Base-by-base conservation (phyloP, 208 protist genomes). In the Borovskyia barvae region DNA sequence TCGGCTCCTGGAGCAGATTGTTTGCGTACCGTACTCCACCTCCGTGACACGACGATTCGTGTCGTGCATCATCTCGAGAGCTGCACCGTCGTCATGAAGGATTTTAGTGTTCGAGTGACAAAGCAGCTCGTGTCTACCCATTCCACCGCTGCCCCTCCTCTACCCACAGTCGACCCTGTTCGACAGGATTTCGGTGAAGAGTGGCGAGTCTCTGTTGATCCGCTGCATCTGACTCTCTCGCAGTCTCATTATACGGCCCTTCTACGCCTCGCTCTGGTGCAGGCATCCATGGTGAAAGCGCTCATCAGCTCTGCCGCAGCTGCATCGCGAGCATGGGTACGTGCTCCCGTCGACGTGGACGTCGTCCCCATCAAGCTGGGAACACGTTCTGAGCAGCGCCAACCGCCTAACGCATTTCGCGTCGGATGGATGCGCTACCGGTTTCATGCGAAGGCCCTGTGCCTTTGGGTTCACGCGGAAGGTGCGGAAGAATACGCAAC, bases 151-250 rank as follows among this genome's bases (percentile, higher is more conserved):
- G 36, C 17, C 11, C 0, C 49, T n/a, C 33, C 14, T 7, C 33
- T 14, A 14, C 14, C 33, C 14, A 14, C 33, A 39, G 33, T 14
- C 33, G 33, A 22, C n/a, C 20, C 49, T 55, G 32, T 12, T 12
- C 14, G 20, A 5, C n/a, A 15, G 17, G 36, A n/a, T 20, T 12
- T 3, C 6, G 22, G 22, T 12, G 64, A 64, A 42, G 64, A 71
- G 64, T 71, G 64, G 64, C 47, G 41, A 12, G 25, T 71, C 3
- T 12, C 5, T 7, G n/a, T 71, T 17, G 64, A 71, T 19, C 39
- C 64, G 9, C 11, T 71, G 47, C 64, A 71, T 19, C 49, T 71
- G 40, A 64, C 64, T 20, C 55, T 71, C 37, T 59, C 40, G 32
- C 54, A 59, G 49, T 35, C 45, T 5, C 64, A 71, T 29, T 71